Conservation (phyloP, 768 basidiomycete species). For the Amanita subjunquillea region DNA sequence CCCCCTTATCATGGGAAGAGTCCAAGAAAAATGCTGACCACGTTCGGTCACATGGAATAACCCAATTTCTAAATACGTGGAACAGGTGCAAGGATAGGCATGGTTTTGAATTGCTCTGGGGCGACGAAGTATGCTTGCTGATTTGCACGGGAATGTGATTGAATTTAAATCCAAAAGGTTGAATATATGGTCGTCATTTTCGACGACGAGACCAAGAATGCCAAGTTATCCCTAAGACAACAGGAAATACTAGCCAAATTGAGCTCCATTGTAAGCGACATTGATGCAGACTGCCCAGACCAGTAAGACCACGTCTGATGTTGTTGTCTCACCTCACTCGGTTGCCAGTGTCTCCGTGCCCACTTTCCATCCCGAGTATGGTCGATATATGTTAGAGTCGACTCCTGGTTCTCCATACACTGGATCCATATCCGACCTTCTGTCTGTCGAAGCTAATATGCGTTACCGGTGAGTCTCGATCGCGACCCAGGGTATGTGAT, state of each 20-base stretch:
- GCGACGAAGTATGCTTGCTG: conserved; percentile 72
- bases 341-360: conserved; percentile 58
- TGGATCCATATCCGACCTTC: conserved; percentile 73
- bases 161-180: conserved; percentile 39
- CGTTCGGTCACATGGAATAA: conserved; percentile 86
- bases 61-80: conserved; percentile 93
- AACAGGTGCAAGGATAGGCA: conserved; percentile 82
- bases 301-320: conserved; percentile 30
- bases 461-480: conserved; percentile 60
- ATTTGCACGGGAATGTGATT: background rate
- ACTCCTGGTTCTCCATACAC: conserved; percentile 95
- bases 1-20: conserved; percentile 86
- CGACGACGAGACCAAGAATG: conserved; percentile 69
- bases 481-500: background rate
- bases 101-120: conserved; percentile 93
- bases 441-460: conserved; percentile 93
- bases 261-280: conserved; percentile 52
- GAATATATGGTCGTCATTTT: conserved; percentile 94
- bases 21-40: conserved; percentile 82
- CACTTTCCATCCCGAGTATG: conserved; percentile 96
- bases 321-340: background rate
- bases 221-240: conserved; percentile 87
- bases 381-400: conserved; percentile 96
- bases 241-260: conserved; percentile 86
- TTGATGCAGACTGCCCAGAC: conserved; percentile 48